phyloP scores from a whole-genome alignment of 805 yeast species.

The Myxozyma neglecta region DNA sequence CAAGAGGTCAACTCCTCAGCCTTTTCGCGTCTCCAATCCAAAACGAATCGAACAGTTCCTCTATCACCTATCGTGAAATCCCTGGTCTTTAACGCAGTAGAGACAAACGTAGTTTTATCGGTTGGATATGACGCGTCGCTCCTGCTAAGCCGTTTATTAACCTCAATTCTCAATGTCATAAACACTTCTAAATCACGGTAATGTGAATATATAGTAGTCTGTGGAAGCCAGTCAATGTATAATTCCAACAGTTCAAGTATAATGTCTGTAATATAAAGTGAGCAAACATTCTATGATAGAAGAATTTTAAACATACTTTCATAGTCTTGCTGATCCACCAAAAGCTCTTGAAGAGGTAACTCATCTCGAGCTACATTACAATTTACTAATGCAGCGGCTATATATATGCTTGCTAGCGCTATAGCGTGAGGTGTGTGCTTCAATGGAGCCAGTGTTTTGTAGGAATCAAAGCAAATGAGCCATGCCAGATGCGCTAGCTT shows the following conservation, averaged over 20 bases:
- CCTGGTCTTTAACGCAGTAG: not conserved
- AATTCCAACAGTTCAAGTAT: slow-evolving; percentile 29
- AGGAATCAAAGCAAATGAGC: slow-evolving; percentile 66
- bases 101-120: not conserved
- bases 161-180: slow-evolving; percentile 27
- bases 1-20: slow-evolving; percentile 9
- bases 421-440: slow-evolving; percentile 69
- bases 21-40: slow-evolving; percentile 24
- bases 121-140: not conserved
- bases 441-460: slow-evolving; percentile 62
- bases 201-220: slow-evolving; percentile 12
- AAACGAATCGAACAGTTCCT: slow-evolving; percentile 29
- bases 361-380: slow-evolving; percentile 1
- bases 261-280: slow-evolving; percentile 7
- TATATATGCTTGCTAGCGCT: slow-evolving; percentile 60
- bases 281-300: not conserved
- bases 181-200: slow-evolving; percentile 17
- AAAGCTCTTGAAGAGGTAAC: not conserved
- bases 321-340: slow-evolving; percentile 4
- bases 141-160: slow-evolving; percentile 17
- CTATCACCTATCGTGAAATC: slow-evolving; percentile 26
- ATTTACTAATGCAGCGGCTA: slow-evolving; percentile 51
- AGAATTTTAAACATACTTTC: slow-evolving; percentile 11
- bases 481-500: slow-evolving; percentile 58
- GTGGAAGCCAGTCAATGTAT: slow-evolving; percentile 31